A percentile compares a stretch with the other conserved stretches of the same genome.
phyloP scores from a whole-genome alignment of 2,329 filamentous ascomycete species.

The Ophiostoma angusticollis region DNA sequence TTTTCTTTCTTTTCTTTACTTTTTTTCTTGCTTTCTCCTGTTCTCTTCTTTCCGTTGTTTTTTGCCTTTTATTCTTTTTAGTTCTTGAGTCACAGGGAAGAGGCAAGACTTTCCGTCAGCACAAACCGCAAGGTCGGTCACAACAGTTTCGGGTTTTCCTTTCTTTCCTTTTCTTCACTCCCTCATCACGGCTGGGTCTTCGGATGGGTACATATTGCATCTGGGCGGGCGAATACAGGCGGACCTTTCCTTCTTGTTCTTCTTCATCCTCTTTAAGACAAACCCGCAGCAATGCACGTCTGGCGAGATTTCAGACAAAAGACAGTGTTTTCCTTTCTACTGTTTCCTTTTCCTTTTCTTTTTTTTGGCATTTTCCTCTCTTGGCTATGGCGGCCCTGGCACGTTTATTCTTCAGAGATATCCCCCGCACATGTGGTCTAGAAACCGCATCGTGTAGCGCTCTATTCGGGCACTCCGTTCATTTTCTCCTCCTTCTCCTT shows the following conservation, averaged over 20 bases:
- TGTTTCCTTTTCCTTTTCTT: slow-evolving; percentile 16
- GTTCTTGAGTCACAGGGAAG: slow-evolving; percentile 22
- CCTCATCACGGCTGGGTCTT: slow-evolving; percentile 42
- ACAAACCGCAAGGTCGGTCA: slow-evolving; percentile 38
- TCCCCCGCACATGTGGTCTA: slow-evolving; percentile 7
- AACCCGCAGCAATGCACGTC: slow-evolving; percentile 13
- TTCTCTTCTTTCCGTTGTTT: slow-evolving; percentile 22
- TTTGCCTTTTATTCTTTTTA: slow-evolving; percentile 25
- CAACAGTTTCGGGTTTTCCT: slow-evolving; percentile 14
- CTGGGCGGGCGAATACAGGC: slow-evolving; percentile 38
- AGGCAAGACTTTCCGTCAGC: slow-evolving; percentile 18
- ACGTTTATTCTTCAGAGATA: slow-evolving; percentile 16
- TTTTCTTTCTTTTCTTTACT: slow-evolving; percentile 22
- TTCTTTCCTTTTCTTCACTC: slow-evolving; percentile 21
- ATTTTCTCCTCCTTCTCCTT: slow-evolving; percentile 14
- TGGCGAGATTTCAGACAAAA: slow-evolving; percentile 9
- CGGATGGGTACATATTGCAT: slow-evolving; percentile 41
- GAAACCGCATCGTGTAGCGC: slow-evolving; percentile 6
- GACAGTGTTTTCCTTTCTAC: slow-evolving; percentile 3
- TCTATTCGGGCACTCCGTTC: slow-evolving; percentile 7
- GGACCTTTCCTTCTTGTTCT: slow-evolving; percentile 25
- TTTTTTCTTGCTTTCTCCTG: slow-evolving; percentile 5
- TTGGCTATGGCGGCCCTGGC: slow-evolving; percentile 7
- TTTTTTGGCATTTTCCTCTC: slow-evolving; percentile 12
- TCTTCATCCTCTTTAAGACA: too few relatives aligned